These are phyloP conservation scores for Apodospora peruviana DNA, from an alignment of 495 filamentous ascomycete genomes.

Conservation along the genomic window DNA sequence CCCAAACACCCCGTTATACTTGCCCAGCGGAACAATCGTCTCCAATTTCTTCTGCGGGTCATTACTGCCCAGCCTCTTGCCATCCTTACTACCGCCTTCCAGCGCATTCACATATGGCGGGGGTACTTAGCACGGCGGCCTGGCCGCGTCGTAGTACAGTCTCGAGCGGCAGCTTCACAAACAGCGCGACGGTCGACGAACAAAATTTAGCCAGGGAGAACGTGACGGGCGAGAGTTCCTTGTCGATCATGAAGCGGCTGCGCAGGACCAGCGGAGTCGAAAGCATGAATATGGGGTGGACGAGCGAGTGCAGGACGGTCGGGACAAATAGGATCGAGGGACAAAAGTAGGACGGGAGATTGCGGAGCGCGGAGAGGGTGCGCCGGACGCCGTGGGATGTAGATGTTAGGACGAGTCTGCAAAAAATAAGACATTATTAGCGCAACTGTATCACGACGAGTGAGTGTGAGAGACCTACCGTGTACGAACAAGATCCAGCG, in stretches of 20 bases:
- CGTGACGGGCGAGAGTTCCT: constrained; percentile 68
- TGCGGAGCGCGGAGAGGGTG: constrained; percentile 65
- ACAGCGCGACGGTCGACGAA: constrained; percentile 69
- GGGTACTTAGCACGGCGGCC: constrained; percentile 53
- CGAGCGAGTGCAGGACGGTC: constrained; percentile 77
- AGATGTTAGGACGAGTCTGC: constrained; percentile 71
- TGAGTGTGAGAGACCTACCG: constrained; percentile 38
- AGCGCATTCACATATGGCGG: constrained; percentile 37
- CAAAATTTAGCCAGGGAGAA: constrained; percentile 77
- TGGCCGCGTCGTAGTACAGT: constrained; percentile 87
- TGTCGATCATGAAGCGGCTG: constrained; percentile 71
- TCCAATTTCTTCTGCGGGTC: constrained; percentile 36
- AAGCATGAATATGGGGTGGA: constrained; percentile 74
- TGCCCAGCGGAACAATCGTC: constrained; percentile 67
- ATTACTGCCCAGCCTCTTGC: constrained; percentile 7
- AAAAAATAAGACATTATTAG: constrained; percentile 12
- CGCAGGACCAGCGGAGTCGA: constrained; percentile 78
- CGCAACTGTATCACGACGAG: constrained; percentile 2
- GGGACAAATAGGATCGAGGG: constrained; percentile 66
- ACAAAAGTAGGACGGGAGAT: constrained; percentile 71
- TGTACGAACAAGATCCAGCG: constrained; percentile 85
- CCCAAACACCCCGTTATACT: constrained; percentile 74
- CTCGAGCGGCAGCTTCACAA: constrained; percentile 81
- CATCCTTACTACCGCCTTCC: constrained; percentile 24
- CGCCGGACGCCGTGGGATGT: constrained; percentile 65